Evolutionary conservation across 2,329 filamentous ascomycete species (phyloP).

Genomic region (Fusarium sp.): DNA sequence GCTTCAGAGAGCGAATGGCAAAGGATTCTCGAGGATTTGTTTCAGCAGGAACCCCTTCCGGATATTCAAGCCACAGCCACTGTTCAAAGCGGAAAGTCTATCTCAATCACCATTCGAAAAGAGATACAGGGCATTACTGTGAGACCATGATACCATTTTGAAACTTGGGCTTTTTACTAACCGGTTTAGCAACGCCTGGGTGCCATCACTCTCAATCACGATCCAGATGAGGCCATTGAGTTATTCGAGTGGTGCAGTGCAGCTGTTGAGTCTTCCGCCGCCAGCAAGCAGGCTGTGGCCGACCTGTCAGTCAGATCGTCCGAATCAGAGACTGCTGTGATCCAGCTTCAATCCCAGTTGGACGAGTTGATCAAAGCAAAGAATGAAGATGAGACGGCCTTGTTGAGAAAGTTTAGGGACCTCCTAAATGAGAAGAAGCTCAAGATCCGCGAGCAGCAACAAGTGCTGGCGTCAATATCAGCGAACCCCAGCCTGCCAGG

Average conservation of each 20-base stretch:
- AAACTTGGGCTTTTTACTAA: conserved; percentile 43
- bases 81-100: conserved; percentile 65
- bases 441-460: conserved; percentile 82
- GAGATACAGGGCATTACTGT: conserved; percentile 79
- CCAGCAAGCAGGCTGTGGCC: conserved; percentile 61
- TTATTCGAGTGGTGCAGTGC: conserved; percentile 79
- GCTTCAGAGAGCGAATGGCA: conserved; percentile 77
- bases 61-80: conserved; percentile 74
- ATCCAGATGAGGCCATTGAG: conserved; percentile 72
- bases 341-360: conserved; percentile 73
- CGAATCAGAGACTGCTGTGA: conserved; percentile 69
- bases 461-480: conserved; percentile 66
- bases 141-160: conserved; percentile 49
- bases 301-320: conserved; percentile 59
- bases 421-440: conserved; percentile 85
- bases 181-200: conserved; percentile 76
- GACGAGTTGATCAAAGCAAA: conserved; percentile 78
- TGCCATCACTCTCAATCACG: conserved; percentile 69
- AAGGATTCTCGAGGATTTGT: conserved; percentile 68
- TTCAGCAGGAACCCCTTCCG: conserved; percentile 66
- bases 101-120: conserved; percentile 75
- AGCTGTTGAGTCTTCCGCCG: conserved; percentile 65
- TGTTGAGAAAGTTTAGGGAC: conserved; percentile 78
- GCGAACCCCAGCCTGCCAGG: conserved; percentile 54
- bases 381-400: conserved; percentile 73